phyloP scores from a whole-genome alignment of 2,329 filamentous ascomycete genomes.

The Chaetomiaceae sp. region DNA sequence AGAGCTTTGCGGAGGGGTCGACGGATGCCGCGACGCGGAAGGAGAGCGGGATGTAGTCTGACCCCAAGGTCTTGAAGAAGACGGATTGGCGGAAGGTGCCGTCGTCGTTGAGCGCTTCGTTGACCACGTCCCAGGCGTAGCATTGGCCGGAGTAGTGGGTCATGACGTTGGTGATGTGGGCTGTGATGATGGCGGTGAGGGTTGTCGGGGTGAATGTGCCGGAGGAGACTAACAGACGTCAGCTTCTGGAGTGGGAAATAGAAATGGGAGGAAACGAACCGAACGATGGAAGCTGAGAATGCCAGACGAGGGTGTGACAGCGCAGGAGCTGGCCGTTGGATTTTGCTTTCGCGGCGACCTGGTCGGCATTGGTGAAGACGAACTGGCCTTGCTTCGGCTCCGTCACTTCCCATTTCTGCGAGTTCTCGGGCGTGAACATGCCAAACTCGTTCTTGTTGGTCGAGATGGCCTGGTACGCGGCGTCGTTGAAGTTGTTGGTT shows the following conservation, averaged over 20 bases:
- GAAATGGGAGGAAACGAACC: slow-evolving; percentile 18
- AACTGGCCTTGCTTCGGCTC: slow-evolving; percentile 50
- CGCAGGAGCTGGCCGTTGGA: slow-evolving; percentile 41
- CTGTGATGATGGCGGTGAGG: slow-evolving; percentile 46
- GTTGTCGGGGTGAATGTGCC: slow-evolving; percentile 48
- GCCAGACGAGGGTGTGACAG: slow-evolving; percentile 49
- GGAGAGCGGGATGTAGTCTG: slow-evolving; percentile 44
- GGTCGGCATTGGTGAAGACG: slow-evolving; percentile 48
- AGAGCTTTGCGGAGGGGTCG: slow-evolving; percentile 43
- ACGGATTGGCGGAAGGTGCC: slow-evolving; percentile 40
- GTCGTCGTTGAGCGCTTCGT: slow-evolving; percentile 47
- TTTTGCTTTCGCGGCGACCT: slow-evolving; percentile 33
- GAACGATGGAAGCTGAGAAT: slow-evolving; percentile 48
- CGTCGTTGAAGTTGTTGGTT: slow-evolving; percentile 45
- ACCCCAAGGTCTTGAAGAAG: slow-evolving; percentile 44
- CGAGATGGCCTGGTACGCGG: slow-evolving; percentile 44
- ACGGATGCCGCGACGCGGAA: slow-evolving; percentile 44
- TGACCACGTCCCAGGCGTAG: slow-evolving; percentile 52
- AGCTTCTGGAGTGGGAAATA: neutral
- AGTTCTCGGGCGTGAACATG: slow-evolving; percentile 53
- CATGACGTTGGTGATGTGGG: slow-evolving; percentile 47
- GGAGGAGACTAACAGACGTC: slow-evolving; percentile 16
- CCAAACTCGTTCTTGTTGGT: slow-evolving; percentile 51
- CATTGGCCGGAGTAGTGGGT: slow-evolving; percentile 44
- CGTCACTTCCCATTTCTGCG: slow-evolving; percentile 52